These are phyloP conservation scores for Arthroderma sp. DNA, from an alignment of 2,329 filamentous ascomycete species.

Conservation along the genomic window DNA sequence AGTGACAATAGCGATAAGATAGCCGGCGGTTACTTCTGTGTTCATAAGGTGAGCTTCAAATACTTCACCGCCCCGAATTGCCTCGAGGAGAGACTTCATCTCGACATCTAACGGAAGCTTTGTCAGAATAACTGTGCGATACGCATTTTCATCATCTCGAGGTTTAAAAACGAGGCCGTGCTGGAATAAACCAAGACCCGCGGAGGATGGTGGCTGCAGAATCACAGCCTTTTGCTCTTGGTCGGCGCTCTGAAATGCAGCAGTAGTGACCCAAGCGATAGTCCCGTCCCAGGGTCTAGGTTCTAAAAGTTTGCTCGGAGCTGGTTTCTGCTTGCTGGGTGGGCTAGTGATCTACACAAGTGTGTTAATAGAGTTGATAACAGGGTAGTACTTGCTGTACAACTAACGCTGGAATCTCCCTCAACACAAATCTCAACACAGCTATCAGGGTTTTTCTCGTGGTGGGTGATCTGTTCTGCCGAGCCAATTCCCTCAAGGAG, in stretches of 20 bases:
- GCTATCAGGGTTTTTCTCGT: conserved; percentile 1
- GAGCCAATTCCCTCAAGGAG: conserved; percentile 10
- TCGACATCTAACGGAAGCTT: conserved; percentile 14
- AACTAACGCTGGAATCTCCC: background rate
- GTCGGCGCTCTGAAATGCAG: background rate
- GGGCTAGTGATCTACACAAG: background rate
- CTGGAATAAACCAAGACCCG: conserved; percentile 4
- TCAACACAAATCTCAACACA: background rate
- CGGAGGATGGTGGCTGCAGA: background rate
- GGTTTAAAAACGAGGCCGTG: conserved; percentile 22
- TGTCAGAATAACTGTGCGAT: conserved; percentile 20
- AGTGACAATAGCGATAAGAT: conserved; percentile 19
- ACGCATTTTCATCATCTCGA: conserved; percentile 13
- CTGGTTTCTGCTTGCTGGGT: background rate
- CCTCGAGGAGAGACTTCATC: conserved; percentile 16
- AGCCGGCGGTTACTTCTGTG: conserved; percentile 18
- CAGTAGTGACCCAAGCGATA: conserved; percentile 6
- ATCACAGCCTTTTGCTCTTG: background rate
- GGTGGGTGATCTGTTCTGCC: conserved; percentile 5
- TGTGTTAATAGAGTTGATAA: background rate
- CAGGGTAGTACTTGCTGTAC: background rate
- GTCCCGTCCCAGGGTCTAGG: conserved; percentile 10
- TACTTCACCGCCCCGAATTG: conserved; percentile 16
- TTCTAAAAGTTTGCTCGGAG: background rate
- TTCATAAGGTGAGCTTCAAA: conserved; percentile 19